phyloP scores from a whole-genome alignment of 352 stramenopile genomes.

The Pythium guiyangense region DNA sequence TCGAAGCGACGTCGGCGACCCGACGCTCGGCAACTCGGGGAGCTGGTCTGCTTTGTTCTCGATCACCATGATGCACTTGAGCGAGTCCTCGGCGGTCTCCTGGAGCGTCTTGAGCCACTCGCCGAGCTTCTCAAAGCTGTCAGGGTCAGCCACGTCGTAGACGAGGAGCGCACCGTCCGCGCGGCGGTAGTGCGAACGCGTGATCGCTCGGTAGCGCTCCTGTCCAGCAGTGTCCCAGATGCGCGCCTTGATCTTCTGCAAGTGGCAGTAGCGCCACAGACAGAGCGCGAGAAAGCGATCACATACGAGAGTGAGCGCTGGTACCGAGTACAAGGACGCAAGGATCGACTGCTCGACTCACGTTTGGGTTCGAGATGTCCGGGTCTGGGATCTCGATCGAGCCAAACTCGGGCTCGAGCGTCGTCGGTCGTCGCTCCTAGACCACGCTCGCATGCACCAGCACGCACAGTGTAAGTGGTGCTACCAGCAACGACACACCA shows the following conservation, averaged over 20 bases:
- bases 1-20: not conserved
- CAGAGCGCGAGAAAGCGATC: not conserved
- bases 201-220: constrained; percentile 88
- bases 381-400: constrained; percentile 60
- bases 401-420: constrained; percentile 71
- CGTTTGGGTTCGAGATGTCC: constrained; percentile 38
- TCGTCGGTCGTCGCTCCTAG: constrained; percentile 55
- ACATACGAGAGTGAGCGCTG: too few relatives aligned
- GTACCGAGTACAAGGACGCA: not conserved
- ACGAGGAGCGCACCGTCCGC: constrained; percentile 87
- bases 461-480: not conserved
- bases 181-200: constrained; percentile 79
- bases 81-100: constrained; percentile 81
- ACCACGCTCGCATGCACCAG: not conserved
- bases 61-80: constrained; percentile 82
- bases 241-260: constrained; percentile 59
- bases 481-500: not conserved
- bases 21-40: constrained; percentile 8
- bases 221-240: constrained; percentile 90
- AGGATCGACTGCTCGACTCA: not conserved
- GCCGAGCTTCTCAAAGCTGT: constrained; percentile 82
- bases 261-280: not conserved
- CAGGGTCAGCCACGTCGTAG: constrained; percentile 87
- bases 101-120: constrained; percentile 88
- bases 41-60: constrained; percentile 91